Conservation (phyloP, 352 stramenopile species). For the Globisporangium abappressorium region DNA sequence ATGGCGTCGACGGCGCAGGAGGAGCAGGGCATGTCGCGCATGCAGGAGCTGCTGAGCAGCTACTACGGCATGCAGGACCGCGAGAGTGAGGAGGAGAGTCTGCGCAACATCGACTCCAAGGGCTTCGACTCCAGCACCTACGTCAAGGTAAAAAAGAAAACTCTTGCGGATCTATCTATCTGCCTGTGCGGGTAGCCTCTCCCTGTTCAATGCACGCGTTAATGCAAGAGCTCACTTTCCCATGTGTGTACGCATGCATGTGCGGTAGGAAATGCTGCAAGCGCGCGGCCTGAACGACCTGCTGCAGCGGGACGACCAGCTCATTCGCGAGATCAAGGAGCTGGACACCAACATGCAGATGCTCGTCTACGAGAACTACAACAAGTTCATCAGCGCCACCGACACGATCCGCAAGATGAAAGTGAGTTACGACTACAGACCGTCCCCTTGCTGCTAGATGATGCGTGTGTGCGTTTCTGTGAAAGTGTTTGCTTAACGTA, state of each 20-base stretch:
- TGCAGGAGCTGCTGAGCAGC: constrained; percentile 87
- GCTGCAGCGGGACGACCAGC: constrained; percentile 61
- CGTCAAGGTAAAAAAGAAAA: constrained; percentile 43
- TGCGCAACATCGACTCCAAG: constrained; percentile 73
- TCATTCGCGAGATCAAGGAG: constrained; percentile 91
- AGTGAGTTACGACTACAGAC: constrained; percentile 20
- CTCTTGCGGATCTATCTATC: too few species aligned
- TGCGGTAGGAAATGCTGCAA: constrained; percentile 52
- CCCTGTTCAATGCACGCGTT: neutral
- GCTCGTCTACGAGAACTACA: constrained; percentile 99
- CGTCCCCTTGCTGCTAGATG: neutral
- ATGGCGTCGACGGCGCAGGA: constrained; percentile 31
- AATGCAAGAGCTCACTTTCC: neutral
- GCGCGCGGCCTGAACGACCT: constrained; percentile 68
- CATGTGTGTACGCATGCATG: neutral
- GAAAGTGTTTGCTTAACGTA: neutral
- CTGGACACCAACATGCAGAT: constrained; percentile 99
- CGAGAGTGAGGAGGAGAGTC: constrained; percentile 60
- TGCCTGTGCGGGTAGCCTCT: too few species aligned
- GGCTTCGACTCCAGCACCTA: constrained; percentile 72
- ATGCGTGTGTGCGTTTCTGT: too few species aligned
- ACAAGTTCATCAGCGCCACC: constrained; percentile 99
- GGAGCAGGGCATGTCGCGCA: constrained; percentile 72
- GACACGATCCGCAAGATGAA: constrained; percentile 98
- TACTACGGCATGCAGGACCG: constrained; percentile 85